Evolutionary conservation across 176 grass and related monocot species (phyloP), one percentile per base, ranked within the genome.

Genomic region (Paspalum vaginatum): DNA sequence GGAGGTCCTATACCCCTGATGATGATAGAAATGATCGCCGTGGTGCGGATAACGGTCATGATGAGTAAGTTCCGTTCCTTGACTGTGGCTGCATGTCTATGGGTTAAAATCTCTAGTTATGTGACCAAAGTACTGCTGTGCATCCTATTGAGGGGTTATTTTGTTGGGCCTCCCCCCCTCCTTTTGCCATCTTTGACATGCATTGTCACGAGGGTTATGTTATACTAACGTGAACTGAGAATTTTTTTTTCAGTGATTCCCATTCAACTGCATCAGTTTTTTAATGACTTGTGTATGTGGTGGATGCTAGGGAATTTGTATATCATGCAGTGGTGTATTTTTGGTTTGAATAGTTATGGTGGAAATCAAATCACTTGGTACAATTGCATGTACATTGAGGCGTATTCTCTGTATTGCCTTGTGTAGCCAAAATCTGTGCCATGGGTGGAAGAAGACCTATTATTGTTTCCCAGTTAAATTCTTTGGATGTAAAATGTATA

Each of bases 21-120:
- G 59, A 65, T 61, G 68, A 65, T 5, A 94, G 5, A 45, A 83
- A 74, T 79, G 68, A 84, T n/a, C 37, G 52, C 4, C 80, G 25
- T 80, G 63, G 78, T 79, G 78, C 43, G 47, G 79, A 68, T 51
- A 91, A 84, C 77, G 70, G 65, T 80, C 50, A 68, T 83, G 71
- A 75, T 25, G 83, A 64, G 85, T 94, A 91, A 88, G 91, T 88
- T 77, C 14, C 43, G 63, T 53, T 49, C 64, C 14, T 65, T 20
- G 18, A 51, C 16, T 79, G 61, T 44, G 75, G 48, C 37, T 70
- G 61, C n/a, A 27, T 75, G 45, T 48, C 11, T 45, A 0, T 65
- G 57, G 13, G 8, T 1, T 52, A 12, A 49, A 32, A 32, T 32
- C 32, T 74, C 18, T 60, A 71, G 20, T 63, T 77, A 45, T 77